Base-by-base conservation (phyloP, 2,329 filamentous ascomycete species). In the Neonectria faginata region DNA sequence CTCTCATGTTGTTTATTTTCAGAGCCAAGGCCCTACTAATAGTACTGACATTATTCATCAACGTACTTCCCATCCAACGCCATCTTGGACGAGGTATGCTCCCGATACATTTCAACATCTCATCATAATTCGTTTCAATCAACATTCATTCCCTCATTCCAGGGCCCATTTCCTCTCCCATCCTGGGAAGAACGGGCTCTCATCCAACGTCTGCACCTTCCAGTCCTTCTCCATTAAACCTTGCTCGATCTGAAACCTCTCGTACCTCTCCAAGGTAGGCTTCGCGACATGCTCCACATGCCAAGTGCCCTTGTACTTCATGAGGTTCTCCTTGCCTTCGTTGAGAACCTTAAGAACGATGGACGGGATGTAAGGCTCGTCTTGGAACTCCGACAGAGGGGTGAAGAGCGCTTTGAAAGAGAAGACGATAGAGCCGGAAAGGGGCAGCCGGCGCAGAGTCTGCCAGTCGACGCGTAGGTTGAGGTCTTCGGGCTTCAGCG, bases 341-440 rank as follows among this genome's bases (percentile, higher is more conserved):
- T 82, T 85, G n/a, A 95, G 71, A 0, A 96, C 81, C 78, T 91
- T 92, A 2, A 88, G 77, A 2, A 93, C 57, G 5, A 97, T 75
- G 0, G 86, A 86, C 0, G 93, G 93, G 0, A 97, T 80, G 51
- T 88, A 91, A 0, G 91, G 87, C 76, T 97, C 93, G 61, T 91
- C 83, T 2, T 86, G 81, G 62, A 97, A 89, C 67, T 91, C 88
- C 0, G 83, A 76, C 0, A 97, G 76, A 0, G 91, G 91, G 0
- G 92, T 96, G 78, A 97, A 97, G 0, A 96, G 78, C 0, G 91
- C 92, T 75, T 95, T 97, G 86, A 95, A 97, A 77, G 96, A 97
- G 82, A 97, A 97, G 0, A 93, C 86, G 1, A 97, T 82, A 0
- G 86, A 90, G 0, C 87, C 92, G 0, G 91, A 93, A 0, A 97